Evolutionary conservation across 2,329 filamentous ascomycete species (phyloP).

Genomic region (Ilyonectria sp.): DNA sequence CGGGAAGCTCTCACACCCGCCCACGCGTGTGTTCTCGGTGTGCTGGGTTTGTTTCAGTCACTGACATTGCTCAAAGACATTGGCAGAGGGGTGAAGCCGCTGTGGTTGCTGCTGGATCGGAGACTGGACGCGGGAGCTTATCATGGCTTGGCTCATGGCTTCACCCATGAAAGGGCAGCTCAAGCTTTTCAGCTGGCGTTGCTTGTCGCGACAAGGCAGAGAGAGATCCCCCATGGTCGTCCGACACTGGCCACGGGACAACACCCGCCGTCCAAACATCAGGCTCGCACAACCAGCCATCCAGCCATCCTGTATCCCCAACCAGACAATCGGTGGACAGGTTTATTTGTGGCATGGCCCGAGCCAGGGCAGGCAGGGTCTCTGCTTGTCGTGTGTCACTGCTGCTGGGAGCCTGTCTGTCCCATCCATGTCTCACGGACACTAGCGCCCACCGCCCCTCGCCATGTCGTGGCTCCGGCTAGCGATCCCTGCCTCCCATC

Average conservation of each 20-base stretch:
- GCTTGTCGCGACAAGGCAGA: background rate
- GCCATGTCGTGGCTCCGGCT: slow-evolving; percentile 29
- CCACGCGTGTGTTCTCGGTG: slow-evolving; percentile 9
- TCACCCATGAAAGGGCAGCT: slow-evolving; percentile 10
- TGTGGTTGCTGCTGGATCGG: slow-evolving; percentile 17
- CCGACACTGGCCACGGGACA: background rate
- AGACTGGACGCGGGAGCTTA: slow-evolving; percentile 9
- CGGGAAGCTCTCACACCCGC: slow-evolving; percentile 22
- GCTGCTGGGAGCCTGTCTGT: slow-evolving; percentile 33
- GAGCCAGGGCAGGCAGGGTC: slow-evolving; percentile 15
- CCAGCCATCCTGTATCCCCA: background rate
- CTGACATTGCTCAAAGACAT: slow-evolving; percentile 9
- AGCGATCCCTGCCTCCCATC: slow-evolving; percentile 38
- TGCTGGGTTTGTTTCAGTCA: slow-evolving; percentile 23
- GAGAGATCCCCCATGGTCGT: background rate
- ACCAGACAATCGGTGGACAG: slow-evolving; percentile 9
- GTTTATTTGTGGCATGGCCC: slow-evolving; percentile 7
- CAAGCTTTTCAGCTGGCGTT: background rate
- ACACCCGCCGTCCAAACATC: slow-evolving; percentile 11
- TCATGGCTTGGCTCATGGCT: slow-evolving; percentile 18
- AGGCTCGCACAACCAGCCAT: background rate
- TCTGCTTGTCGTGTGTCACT: slow-evolving; percentile 29
- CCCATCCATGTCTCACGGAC: slow-evolving; percentile 47
- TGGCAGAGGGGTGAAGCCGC: background rate
- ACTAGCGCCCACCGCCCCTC: slow-evolving; percentile 45